These are phyloP conservation scores for Tuber umbilicatum DNA, from an alignment of 495 filamentous ascomycete species.

Conservation along the genomic window DNA sequence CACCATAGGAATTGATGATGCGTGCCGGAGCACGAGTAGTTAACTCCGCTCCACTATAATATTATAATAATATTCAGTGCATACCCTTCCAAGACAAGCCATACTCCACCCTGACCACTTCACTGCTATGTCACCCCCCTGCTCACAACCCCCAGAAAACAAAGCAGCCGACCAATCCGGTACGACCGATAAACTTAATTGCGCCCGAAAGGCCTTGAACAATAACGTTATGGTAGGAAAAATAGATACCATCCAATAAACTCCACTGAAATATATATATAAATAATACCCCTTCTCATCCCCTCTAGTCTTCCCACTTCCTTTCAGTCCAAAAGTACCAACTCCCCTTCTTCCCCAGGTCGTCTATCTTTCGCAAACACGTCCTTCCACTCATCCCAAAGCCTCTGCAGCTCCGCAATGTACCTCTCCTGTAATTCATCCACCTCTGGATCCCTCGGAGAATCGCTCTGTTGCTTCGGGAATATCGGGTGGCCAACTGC, in stretches of 20 bases:
- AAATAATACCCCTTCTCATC: neutral
- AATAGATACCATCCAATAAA: neutral
- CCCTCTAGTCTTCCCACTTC: neutral
- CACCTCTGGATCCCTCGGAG: constrained; percentile 52
- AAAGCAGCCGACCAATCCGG: neutral
- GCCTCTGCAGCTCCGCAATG: constrained; percentile 64
- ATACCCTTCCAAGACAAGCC: neutral
- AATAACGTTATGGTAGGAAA: neutral
- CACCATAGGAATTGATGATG: neutral
- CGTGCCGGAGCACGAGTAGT: neutral
- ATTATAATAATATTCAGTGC: neutral
- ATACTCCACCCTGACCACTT: neutral
- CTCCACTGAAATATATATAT: neutral
- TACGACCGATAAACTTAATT: neutral
- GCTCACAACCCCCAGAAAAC: neutral
- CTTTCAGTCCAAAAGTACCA: constrained; percentile 67
- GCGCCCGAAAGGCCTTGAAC: neutral
- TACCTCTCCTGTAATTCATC: constrained; percentile 73
- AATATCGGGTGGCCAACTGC: constrained; percentile 30
- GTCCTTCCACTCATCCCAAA: constrained; percentile 89
- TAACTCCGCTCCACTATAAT: neutral
- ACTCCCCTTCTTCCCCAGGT: constrained; percentile 50
- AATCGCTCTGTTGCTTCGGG: constrained; percentile 54
- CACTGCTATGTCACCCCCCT: neutral
- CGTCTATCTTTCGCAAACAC: constrained; percentile 64